Conservation (phyloP, 2,329 filamentous ascomycete genomes). For the Colletotrichum tamarilloi region DNA sequence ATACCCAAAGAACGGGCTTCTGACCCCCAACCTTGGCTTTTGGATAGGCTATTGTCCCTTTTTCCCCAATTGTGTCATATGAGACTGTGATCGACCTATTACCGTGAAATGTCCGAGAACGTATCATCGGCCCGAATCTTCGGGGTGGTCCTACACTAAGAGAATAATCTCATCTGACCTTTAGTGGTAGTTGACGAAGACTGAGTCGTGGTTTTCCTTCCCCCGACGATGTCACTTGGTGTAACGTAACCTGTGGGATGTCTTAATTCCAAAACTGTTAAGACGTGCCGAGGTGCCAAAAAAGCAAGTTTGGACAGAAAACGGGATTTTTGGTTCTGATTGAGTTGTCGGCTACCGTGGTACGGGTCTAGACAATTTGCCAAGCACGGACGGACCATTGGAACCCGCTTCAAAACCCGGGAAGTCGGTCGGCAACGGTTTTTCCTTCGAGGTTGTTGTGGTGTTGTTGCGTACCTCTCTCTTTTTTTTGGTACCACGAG, state of each 20-base stretch:
- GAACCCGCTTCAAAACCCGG: not conserved
- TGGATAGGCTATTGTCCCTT: not conserved
- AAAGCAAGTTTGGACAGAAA: not conserved
- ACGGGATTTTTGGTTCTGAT: not conserved
- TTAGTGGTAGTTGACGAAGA: not conserved
- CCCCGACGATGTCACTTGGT: constrained; percentile 15
- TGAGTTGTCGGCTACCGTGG: not conserved
- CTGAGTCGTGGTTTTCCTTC: not conserved
- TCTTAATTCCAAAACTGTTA: not conserved
- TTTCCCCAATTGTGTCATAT: not conserved
- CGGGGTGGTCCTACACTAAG: not conserved
- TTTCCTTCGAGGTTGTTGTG: no score
- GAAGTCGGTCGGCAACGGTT: not conserved
- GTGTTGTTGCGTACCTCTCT: not conserved
- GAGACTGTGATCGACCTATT: not conserved
- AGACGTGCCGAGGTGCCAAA: not conserved
- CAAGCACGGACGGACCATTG: not conserved
- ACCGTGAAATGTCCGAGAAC: constrained; percentile 3
- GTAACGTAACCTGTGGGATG: constrained; percentile 10
- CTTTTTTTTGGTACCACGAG: not conserved
- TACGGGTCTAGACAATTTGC: not conserved
- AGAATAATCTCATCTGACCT: constrained; percentile 10
- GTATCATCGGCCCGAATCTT: constrained; percentile 13
- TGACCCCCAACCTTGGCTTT: constrained; percentile 9
- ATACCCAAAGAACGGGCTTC: constrained; percentile 1